Evolutionary conservation across 2,329 filamentous ascomycete genomes (phyloP).

Genomic region (Fonsecaea erecta): DNA sequence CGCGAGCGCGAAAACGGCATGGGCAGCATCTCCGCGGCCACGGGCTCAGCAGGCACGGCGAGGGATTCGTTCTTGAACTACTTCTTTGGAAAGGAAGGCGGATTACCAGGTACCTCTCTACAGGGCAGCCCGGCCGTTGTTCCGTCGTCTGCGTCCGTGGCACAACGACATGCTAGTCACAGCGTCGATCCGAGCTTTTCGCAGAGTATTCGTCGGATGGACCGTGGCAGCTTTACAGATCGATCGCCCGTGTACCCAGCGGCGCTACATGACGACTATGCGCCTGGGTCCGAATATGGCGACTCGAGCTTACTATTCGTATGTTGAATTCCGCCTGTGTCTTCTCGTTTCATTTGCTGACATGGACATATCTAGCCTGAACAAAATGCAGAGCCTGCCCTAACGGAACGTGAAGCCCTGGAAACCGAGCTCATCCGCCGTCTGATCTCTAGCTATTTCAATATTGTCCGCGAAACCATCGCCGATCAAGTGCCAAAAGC

Average conservation of each 20-base stretch:
- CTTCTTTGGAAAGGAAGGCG: conserved; percentile 95
- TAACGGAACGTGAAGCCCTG: conserved; percentile 94
- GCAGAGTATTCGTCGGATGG: conserved; percentile 77
- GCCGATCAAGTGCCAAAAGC: conserved; percentile 98
- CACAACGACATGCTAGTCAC: conserved; percentile 74
- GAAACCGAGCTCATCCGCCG: conserved; percentile 97
- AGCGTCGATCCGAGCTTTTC: conserved; percentile 79
- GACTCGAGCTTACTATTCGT: conserved; percentile 55
- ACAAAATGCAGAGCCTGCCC: conserved; percentile 72
- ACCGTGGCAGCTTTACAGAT: conserved; percentile 41
- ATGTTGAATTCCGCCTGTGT: conserved; percentile 41
- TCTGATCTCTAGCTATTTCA: conserved; percentile 97
- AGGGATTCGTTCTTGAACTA: conserved; percentile 96
- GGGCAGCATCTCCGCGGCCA: conserved; percentile 65
- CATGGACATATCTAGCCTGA: conserved; percentile 40
- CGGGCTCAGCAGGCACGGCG: conserved; percentile 62
- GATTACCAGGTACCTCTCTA: conserved; percentile 47
- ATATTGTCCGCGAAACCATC: conserved; percentile 98
- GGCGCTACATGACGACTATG: conserved; percentile 45
- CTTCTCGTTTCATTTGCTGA: conserved; percentile 19
- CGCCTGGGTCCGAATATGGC: conserved; percentile 46
- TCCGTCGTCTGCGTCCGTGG: conserved; percentile 45
- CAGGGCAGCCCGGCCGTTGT: conserved; percentile 49
- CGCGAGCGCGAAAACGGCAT: conserved; percentile 65
- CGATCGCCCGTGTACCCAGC: conserved; percentile 55